Percentiles rank a stretch among this genome's conserved stretches.
Conservation (phyloP, 345 rosid genomes). For the Eucalyptus microcorys region DNA sequence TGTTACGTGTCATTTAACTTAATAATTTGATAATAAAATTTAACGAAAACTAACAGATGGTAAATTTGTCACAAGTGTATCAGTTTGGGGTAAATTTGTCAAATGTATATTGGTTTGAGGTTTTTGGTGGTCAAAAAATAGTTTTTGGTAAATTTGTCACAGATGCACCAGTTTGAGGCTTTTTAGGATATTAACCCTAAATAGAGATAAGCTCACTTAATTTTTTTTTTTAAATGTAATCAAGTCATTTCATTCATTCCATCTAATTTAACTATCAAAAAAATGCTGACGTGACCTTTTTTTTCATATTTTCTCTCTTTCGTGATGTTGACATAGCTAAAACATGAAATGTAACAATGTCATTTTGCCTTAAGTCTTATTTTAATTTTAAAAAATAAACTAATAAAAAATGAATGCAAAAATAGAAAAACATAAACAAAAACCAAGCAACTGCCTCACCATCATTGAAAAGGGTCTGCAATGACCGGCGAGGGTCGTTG, state of each 20-base stretch:
- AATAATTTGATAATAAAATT: too few relatives aligned
- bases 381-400: not conserved
- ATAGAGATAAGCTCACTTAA: too few relatives aligned
- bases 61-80: too few relatives aligned
- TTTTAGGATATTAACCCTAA: too few relatives aligned
- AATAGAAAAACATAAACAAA: not conserved
- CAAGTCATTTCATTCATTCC: not conserved
- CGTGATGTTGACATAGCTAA: fast-evolving
- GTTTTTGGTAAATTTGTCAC: too few relatives aligned
- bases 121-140: too few relatives aligned
- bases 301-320: not conserved
- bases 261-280: not conserved
- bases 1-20: too few relatives aligned
- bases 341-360: not conserved
- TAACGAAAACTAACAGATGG: too few relatives aligned
- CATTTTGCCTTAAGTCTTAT: not conserved
- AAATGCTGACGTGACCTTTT: fast-evolving
- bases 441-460: not conserved
- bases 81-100: too few relatives aligned
- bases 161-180: too few relatives aligned
- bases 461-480: not conserved
- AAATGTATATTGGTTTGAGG: too few relatives aligned
- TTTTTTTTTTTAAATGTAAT: not conserved
- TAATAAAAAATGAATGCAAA: not conserved
- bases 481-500: fast-evolving